Evolutionary conservation across 2,329 filamentous ascomycete genomes (phyloP).

Genomic region (Fonsecaea erecta): DNA sequence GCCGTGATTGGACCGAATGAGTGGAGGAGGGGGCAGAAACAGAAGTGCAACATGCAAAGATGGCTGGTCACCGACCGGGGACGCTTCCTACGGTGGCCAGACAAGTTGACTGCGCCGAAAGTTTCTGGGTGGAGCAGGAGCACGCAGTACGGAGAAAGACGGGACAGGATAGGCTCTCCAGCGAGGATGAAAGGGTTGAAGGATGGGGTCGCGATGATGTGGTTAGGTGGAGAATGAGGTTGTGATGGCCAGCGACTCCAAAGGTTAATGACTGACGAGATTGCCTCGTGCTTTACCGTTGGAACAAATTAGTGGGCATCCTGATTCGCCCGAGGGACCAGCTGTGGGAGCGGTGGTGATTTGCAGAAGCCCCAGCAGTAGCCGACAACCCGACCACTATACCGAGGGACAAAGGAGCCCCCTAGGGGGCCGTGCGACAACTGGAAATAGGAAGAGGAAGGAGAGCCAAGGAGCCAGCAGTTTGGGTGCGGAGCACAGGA

Average conservation of each 20-base stretch:
- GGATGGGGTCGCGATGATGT: constrained; percentile 27
- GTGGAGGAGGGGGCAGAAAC: not conserved
- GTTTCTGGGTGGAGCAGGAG: constrained; percentile 14
- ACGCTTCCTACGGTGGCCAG: constrained; percentile 4
- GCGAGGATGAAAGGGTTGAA: constrained; percentile 17
- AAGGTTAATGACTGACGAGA: constrained; percentile 2
- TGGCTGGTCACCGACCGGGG: constrained; percentile 21
- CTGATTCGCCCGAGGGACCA: not conserved
- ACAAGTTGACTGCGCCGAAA: constrained; percentile 3
- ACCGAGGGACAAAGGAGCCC: not conserved
- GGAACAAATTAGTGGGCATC: not conserved
- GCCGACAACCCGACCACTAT: constrained; percentile 1
- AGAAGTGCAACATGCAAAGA: constrained; percentile 1
- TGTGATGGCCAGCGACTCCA: not conserved
- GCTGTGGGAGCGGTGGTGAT: not conserved
- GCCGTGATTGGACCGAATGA: not conserved
- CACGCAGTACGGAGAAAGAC: constrained; percentile 11
- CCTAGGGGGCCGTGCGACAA: not conserved
- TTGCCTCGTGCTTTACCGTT: not conserved
- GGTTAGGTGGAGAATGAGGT: constrained; percentile 27
- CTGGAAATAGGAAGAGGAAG: constrained; percentile 1
- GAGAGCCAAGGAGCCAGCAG: constrained; percentile 2
- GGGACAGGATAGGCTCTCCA: constrained; percentile 7
- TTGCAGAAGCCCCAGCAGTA: not conserved
- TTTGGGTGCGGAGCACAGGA: not conserved